A percentile compares a stretch with the other conserved stretches of the same genome.
Conservation (phyloP, 1,284 basidiomycete species). For the Malassezia sympodialis region DNA sequence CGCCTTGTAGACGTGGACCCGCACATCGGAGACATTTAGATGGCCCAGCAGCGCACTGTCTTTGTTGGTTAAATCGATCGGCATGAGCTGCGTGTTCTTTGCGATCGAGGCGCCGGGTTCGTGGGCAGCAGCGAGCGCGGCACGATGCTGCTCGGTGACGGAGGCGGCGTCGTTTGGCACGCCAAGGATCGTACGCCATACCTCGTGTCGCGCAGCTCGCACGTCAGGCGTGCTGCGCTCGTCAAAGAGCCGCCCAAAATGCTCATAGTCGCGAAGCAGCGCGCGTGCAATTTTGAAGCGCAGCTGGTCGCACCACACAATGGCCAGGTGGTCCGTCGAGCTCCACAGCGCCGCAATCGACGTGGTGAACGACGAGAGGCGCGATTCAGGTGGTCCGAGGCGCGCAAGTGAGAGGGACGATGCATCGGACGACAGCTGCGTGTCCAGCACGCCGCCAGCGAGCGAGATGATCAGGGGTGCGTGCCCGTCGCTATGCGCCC, state of each 20-base stretch:
- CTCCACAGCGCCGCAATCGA: constrained; percentile 83
- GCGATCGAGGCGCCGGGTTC: not conserved
- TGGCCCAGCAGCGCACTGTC: not conserved
- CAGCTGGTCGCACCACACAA: constrained; percentile 98
- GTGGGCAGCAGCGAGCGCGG: not conserved
- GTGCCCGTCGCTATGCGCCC: not conserved
- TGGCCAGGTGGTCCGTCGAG: constrained; percentile 85
- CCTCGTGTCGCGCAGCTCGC: constrained; percentile 22
- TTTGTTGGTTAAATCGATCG: not conserved
- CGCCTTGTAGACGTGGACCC: not conserved
- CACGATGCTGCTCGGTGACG: not conserved
- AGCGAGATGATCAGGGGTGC: constrained; percentile 60
- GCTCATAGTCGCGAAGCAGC: constrained; percentile 26
- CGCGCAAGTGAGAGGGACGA: constrained; percentile 58
- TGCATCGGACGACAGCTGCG: constrained; percentile 83
- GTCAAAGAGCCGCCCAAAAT: constrained; percentile 21
- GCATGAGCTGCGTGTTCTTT: not conserved
- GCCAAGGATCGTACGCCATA: constrained; percentile 28
- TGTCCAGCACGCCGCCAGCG: constrained; percentile 83
- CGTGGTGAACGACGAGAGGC: constrained; percentile 59
- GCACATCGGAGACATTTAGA: not conserved
- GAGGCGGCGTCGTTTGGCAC: constrained; percentile 17
- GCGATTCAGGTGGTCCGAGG: constrained; percentile 13
- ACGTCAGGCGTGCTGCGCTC: constrained; percentile 17
- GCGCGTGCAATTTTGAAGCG: constrained; percentile 66